phyloP scores from a whole-genome alignment of 1,284 basidiomycete genomes.

The Fistulina hepatica region DNA sequence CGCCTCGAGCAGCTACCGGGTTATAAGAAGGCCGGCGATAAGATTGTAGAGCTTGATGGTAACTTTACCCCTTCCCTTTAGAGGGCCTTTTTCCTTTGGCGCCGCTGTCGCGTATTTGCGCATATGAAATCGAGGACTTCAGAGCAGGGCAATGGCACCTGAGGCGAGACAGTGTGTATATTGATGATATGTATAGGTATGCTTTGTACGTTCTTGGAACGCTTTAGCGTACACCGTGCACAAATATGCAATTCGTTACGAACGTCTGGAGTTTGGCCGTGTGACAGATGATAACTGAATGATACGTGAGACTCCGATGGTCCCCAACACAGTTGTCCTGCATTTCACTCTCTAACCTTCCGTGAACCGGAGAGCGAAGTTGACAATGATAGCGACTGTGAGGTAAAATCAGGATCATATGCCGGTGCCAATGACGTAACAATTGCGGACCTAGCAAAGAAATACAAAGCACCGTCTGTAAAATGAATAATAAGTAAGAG shows the following conservation, averaged over 20 bases:
- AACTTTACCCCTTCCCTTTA: too few relatives aligned
- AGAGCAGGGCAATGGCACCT: neutral
- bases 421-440: constrained; percentile 7
- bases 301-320: too few relatives aligned
- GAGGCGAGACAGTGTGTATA: neutral
- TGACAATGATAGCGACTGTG: constrained; percentile 78
- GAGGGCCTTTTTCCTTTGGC: too few relatives aligned
- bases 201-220: too few relatives aligned
- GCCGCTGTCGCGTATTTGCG: too few relatives aligned
- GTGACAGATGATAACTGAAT: too few relatives aligned
- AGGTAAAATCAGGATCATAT: constrained; percentile 5
- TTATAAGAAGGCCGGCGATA: constrained; percentile 10
- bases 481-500: constrained; percentile 7
- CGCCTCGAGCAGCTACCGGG: constrained; percentile 5
- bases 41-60: constrained; percentile 9
- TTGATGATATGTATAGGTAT: constrained; percentile 6
- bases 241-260: too few relatives aligned
- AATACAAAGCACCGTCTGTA: constrained; percentile 76
- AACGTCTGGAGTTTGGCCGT: too few relatives aligned
- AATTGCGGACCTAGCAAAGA: constrained; percentile 65
- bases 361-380: constrained; percentile 79
- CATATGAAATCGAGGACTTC: too few relatives aligned
- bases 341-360: constrained; percentile 15
- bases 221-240: too few relatives aligned
- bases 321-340: neutral